Base-by-base conservation (phyloP, 2,329 filamentous ascomycete species). In the Alternaria metachromatica region DNA sequence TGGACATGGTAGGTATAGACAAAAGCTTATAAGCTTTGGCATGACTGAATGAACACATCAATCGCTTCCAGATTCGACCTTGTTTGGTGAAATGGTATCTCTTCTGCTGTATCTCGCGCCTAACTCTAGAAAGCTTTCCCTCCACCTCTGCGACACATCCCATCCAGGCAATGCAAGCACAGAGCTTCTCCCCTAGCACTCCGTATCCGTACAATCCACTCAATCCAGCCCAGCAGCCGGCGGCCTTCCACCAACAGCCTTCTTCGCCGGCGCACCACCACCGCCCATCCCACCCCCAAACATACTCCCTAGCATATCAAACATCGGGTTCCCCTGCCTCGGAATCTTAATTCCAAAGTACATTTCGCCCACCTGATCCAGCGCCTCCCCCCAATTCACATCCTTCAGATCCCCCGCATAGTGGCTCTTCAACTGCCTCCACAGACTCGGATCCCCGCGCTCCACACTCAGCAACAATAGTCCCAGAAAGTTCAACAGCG, bases 281-380 rank as follows among this genome's bases (percentile, higher is more conserved):
- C 86, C 87, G 18, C 84, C 85, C 55, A 84, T 85, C 25, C 89
- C 90, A 20, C 93, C 93, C 53, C 94, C 94, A 75, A 99, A 92
- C 85, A 99, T 88, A 66, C 89, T 94, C 51, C 94, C 94, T 92
- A 99, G 96, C 94, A 99, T 98, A 78, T 99, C 96, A 81, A 98
- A 89, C 80, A 99, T 84, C 4, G 94, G 94, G 80, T 98, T 98
- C 68, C 90, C 92, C 83, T 97, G 93, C 74, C 91, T 87, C 50
- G 94, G 95, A 76, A 94, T 90, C 83, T 90, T 88, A 78, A 99
- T 96, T 37, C 90, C 90, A 82, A 99, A 99, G 84, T 98, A 99
- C 88, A 97, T 94, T 83, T 99, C 95, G 53, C 92, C 95, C 73
- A 99, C 90, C 80, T 93, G 90, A 72, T 94, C 91, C 64, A 99